A percentile compares a stretch with the other conserved stretches of the same genome.
These are phyloP conservation scores for Psilocybe mexicana DNA, from an alignment of 1,284 basidiomycete species.

Conservation along the genomic window DNA sequence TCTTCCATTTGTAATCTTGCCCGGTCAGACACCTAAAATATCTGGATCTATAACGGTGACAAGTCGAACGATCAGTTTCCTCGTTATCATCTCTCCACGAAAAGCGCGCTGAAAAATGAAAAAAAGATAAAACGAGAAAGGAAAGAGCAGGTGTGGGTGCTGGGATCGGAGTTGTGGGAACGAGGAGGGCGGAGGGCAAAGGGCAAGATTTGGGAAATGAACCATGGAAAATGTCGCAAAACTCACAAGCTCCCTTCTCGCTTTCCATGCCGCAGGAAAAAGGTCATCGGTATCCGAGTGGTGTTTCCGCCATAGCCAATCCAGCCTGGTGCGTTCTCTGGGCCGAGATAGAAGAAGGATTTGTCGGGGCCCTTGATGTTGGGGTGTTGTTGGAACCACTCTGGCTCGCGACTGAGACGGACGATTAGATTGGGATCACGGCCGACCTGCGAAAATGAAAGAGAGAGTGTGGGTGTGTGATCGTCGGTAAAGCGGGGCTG, in stretches of 20 bases:
- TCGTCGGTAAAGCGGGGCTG: background rate
- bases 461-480: conserved; percentile 7
- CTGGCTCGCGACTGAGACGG: conserved; percentile 58
- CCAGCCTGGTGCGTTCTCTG: conserved; percentile 56
- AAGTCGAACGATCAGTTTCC: conserved; percentile 4
- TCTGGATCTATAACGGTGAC: conserved; percentile 48
- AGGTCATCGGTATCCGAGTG: conserved; percentile 53
- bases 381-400: conserved; percentile 64
- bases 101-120: background rate
- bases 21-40: conserved; percentile 71
- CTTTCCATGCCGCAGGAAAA: conserved; percentile 58
- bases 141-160: background rate
- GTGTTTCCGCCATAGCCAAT: conserved; percentile 67
- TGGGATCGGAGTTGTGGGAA: background rate
- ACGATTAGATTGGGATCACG: conserved; percentile 61
- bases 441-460: conserved; percentile 39
- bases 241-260: conserved; percentile 62
- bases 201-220: background rate
- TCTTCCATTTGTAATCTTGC: conserved; percentile 70
- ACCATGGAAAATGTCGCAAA: background rate
- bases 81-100: background rate
- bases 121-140: too few species aligned
- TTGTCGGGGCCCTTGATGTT: conserved; percentile 70
- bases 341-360: conserved; percentile 73
- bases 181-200: conserved; percentile 9